These are phyloP conservation scores for Trichophyton schoenleinii DNA, from an alignment of 2,329 filamentous ascomycete genomes.

Conservation along the genomic window DNA sequence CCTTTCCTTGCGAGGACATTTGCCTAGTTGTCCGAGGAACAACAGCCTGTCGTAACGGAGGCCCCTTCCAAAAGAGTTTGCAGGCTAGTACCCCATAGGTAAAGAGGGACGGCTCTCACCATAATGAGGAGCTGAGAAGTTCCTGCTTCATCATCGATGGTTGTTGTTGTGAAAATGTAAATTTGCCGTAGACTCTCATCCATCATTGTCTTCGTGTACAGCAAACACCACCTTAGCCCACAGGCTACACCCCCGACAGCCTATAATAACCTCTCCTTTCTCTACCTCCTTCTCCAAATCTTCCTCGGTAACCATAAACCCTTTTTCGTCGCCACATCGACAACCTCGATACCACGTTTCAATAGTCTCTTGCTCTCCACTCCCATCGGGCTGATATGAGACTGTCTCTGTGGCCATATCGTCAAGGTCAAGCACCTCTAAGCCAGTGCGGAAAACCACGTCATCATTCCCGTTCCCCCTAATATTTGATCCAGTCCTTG, in stretches of 20 bases:
- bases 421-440: constrained; percentile 47
- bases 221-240: constrained; percentile 51
- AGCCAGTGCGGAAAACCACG: constrained; percentile 35
- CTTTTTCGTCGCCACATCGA: constrained; percentile 46
- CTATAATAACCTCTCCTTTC: constrained; percentile 45
- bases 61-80: no score
- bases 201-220: constrained; percentile 27
- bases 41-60: no score
- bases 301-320: constrained; percentile 42
- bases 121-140: no score
- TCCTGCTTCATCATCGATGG: no score
- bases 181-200: background rate
- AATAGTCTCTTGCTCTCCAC: constrained; percentile 32
- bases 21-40: no score
- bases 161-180: background rate
- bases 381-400: constrained; percentile 27
- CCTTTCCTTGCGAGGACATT: no score
- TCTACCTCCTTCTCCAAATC: constrained; percentile 41
- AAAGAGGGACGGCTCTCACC: no score
- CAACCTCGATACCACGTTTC: constrained; percentile 42
- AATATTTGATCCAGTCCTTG: constrained; percentile 18
- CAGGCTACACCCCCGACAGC: constrained; percentile 51
- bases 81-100: no score
- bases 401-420: constrained; percentile 35
- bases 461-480: constrained; percentile 12